A percentile compares a stretch with the other conserved stretches of the same genome.
Evolutionary conservation across 2,329 filamentous ascomycete species (phyloP).

Genomic region (Cladorrhinum sp.): DNA sequence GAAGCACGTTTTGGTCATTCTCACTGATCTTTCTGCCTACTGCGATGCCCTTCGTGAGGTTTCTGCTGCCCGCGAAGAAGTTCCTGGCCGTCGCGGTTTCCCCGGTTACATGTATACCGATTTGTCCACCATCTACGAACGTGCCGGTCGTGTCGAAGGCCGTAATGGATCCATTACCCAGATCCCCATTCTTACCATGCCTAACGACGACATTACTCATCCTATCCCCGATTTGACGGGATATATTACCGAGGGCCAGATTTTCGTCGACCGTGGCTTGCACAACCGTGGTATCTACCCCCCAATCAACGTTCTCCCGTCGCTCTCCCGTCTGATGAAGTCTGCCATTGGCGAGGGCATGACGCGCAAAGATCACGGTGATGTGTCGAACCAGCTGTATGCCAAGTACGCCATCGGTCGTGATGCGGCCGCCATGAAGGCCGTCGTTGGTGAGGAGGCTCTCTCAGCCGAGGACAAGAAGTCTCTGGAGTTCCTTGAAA

Average conservation of each 20-base stretch:
- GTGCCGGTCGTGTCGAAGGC: constrained; percentile 93
- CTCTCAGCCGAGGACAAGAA: constrained; percentile 95
- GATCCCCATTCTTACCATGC: constrained; percentile 98
- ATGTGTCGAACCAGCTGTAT: constrained; percentile 99
- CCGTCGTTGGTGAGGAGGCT: constrained; percentile 97
- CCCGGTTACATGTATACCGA: constrained; percentile 99
- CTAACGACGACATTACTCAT: constrained; percentile 99
- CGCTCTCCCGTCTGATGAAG: constrained; percentile 99
- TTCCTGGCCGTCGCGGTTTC: constrained; percentile 97
- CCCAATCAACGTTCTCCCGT: constrained; percentile 97
- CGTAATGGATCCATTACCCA: constrained; percentile 98
- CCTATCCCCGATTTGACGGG: constrained; percentile 98
- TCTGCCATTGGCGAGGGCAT: constrained; percentile 97
- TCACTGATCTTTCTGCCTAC: constrained; percentile 96
- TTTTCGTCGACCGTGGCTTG: constrained; percentile 91
- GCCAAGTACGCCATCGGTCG: constrained; percentile 99
- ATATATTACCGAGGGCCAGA: constrained; percentile 98
- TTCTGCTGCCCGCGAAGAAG: constrained; percentile 96
- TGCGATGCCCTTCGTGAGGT: constrained; percentile 99
- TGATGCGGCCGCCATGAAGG: constrained; percentile 98
- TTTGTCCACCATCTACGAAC: constrained; percentile 99
- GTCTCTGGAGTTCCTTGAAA: constrained; percentile 96
- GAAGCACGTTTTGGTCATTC: constrained; percentile 98
- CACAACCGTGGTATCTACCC: constrained; percentile 98
- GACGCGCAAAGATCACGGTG: constrained; percentile 94